Base-by-base conservation (phyloP, 306 rosid genomes). In the Rosa lucieae region DNA sequence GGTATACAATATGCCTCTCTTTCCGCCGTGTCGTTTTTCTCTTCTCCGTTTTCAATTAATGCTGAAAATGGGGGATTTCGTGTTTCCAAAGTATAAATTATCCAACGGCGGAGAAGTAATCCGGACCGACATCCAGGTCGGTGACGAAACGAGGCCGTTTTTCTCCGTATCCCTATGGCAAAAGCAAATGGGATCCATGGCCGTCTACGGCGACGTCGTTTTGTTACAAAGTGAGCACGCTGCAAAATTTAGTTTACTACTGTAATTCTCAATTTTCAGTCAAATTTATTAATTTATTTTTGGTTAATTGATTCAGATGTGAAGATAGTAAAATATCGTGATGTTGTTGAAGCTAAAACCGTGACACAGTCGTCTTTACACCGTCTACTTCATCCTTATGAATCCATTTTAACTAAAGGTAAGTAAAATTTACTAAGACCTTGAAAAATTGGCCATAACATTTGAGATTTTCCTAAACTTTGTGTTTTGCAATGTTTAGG, bases 151-250 rank as follows among this genome's bases (percentile, higher is more conserved):
- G 47, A 74, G 87, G 78, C 89, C 93, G 46, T 89, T 72, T 85
- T 92, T 94, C 71, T 77, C 87, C 10, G 85, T 90, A 4, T 89
- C 97, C 58, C 62, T 94, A 5, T 94, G 97, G 97, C 92, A 89
- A 75, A 89, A 75, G 78, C 87, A 84, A 53, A 82, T 94, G 82
- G 88, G 66, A 7, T 87, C 92, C 79, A 29, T 18, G 51, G 79
- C 87, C 12, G 40, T 88, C 12, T 75, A 89, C 4, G 93, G 97
- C 52, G 89, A 89, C 53, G 78, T 94, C 61, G 73, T 92, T 52
- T 77, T 92, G 67, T 81, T 94, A 58, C 91, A 88, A 71, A 94
- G 97, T 92, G 80, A 62, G 62, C 13, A 46, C 55, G 8, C 53
- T 15, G 18, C 49, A 2, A 26, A 26, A 10, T 43, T 5, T 35